Conservation (phyloP, 768 basidiomycete genomes). For the Podaxis pistillaris region DNA sequence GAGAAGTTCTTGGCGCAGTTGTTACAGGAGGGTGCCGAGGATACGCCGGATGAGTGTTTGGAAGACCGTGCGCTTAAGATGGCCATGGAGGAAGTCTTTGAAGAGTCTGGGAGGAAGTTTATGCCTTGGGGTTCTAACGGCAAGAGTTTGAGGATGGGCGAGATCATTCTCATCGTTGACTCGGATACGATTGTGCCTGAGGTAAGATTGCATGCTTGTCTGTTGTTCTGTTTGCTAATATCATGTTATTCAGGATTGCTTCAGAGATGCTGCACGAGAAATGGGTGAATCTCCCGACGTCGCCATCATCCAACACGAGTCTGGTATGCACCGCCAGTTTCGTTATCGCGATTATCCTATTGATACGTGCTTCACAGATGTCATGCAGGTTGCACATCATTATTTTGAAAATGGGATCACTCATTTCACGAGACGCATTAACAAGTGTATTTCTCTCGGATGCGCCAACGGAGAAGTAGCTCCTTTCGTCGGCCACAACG, state of each 20-base stretch:
- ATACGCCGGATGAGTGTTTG: conserved; percentile 46
- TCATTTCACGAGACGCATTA: conserved; percentile 87
- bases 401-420: conserved; percentile 92
- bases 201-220: conserved; percentile 27
- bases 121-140: conserved; percentile 77
- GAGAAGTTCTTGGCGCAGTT: conserved; percentile 50
- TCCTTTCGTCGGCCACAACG: conserved; percentile 85
- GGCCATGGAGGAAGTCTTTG: conserved; percentile 69
- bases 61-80: conserved; percentile 73
- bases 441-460: conserved; percentile 75
- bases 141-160: conserved; percentile 70
- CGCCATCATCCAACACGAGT: conserved; percentile 89
- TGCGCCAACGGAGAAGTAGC: conserved; percentile 81
- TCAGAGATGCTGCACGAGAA: conserved; percentile 86
- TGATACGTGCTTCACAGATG: conserved; percentile 38
- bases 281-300: conserved; percentile 76
- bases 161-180: conserved; percentile 80
- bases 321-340: conserved; percentile 40
- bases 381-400: conserved; percentile 86
- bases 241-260: conserved; percentile 58
- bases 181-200: conserved; percentile 78
- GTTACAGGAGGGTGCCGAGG: conserved; percentile 39
- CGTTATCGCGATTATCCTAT: not conserved
- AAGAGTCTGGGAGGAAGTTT: conserved; percentile 52
- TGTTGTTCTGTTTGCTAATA: not conserved